Evolutionary conservation across 305 asterid species (phyloP).

Genomic region (Nicotiana rustica): DNA sequence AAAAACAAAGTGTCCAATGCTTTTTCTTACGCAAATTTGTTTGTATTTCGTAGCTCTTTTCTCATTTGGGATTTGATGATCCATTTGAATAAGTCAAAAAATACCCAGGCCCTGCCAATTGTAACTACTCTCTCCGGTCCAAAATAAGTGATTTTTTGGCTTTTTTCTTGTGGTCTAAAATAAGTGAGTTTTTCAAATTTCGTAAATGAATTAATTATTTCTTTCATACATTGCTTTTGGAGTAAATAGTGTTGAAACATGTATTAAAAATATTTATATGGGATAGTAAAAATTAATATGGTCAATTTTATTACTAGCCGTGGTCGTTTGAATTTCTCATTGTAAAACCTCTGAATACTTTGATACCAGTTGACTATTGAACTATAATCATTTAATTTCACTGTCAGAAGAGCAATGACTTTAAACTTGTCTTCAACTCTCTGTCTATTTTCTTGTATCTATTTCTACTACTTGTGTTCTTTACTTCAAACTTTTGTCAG

Average conservation of each 20-base stretch:
- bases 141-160: too few species aligned
- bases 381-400: not conserved
- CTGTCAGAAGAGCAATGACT: not conserved
- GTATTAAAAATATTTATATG: too few species aligned
- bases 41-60: not conserved
- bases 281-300: too few species aligned
- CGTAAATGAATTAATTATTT: too few species aligned
- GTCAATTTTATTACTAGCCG: too few species aligned
- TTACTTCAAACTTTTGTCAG: not conserved
- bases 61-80: not conserved
- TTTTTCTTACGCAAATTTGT: not conserved
- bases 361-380: not conserved
- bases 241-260: too few species aligned
- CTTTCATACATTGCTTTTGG: too few species aligned
- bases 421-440: not conserved
- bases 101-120: not conserved
- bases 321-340: not conserved
- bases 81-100: constrained; percentile 25
- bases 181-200: too few species aligned
- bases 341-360: not conserved
- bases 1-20: not conserved
- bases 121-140: not conserved
- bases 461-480: not conserved
- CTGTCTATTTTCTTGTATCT: not conserved
- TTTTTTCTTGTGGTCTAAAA: too few species aligned